These are phyloP conservation scores for Pseudogymnoascus sp. DNA, from an alignment of 2,329 filamentous ascomycete genomes.

Conservation along the genomic window DNA sequence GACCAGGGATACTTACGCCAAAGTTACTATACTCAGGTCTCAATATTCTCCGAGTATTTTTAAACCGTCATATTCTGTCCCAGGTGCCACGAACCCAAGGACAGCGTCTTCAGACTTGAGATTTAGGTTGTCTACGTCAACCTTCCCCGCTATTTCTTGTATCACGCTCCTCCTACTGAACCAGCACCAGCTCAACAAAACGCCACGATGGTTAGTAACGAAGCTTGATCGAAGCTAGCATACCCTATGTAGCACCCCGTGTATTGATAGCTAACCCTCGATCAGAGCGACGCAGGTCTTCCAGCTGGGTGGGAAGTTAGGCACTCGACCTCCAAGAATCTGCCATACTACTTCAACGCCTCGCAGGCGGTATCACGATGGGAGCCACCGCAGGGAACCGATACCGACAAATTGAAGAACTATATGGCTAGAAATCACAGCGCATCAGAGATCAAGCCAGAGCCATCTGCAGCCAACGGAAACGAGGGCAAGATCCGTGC, in stretches of 20 bases:
- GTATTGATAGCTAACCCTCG: background rate
- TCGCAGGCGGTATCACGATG: constrained; percentile 82
- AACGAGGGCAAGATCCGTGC: constrained; percentile 81
- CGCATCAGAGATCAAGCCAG: constrained; percentile 39
- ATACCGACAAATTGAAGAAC: constrained; percentile 84
- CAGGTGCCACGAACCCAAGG: constrained; percentile 11
- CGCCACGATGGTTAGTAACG: background rate
- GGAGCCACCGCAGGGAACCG: constrained; percentile 84
- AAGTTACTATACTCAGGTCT: constrained; percentile 1
- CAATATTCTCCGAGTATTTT: background rate
- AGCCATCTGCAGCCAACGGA: constrained; percentile 21
- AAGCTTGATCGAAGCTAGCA: background rate
- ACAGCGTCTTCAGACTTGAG: constrained; percentile 12
- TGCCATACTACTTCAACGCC: constrained; percentile 97
- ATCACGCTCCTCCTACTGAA: constrained; percentile 8
- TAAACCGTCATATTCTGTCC: background rate
- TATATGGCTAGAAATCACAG: constrained; percentile 91
- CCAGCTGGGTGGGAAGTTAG: constrained; percentile 90
- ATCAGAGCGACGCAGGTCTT: constrained; percentile 67
- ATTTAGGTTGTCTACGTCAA: constrained; percentile 11
- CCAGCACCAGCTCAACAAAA: background rate
- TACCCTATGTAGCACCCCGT: background rate
- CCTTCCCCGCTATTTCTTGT: constrained; percentile 9
- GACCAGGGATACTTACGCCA: background rate
- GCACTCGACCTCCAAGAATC: constrained; percentile 96